A percentile compares a stretch with the other conserved stretches of the same genome.
These are phyloP conservation scores for Wickerhamomyces alni DNA, from an alignment of 805 yeast species.

Conservation along the genomic window DNA sequence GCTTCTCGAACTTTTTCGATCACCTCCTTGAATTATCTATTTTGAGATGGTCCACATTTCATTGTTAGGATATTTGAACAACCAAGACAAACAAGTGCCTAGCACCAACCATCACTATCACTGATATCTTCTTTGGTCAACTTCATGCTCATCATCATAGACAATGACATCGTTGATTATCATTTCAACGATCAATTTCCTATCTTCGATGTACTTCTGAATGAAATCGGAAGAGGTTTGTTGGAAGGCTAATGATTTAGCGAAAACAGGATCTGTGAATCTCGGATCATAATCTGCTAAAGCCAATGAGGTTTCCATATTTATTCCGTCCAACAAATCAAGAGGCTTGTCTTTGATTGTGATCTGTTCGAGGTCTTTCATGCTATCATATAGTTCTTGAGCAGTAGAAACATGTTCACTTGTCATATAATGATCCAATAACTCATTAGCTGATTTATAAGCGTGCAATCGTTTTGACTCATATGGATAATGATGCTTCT, in stretches of 20 bases:
- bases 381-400: not conserved
- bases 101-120: too few relatives aligned
- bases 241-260: not conserved
- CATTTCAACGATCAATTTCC: not conserved
- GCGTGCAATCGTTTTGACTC: not conserved
- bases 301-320: not conserved
- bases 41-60: too few relatives aligned
- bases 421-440: not conserved
- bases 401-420: not conserved
- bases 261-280: constrained; percentile 5
- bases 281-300: constrained; percentile 7
- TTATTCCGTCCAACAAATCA: not conserved
- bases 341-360: not conserved
- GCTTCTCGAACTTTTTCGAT: too few relatives aligned
- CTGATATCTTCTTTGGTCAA: too few relatives aligned
- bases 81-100: too few relatives aligned
- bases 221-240: constrained; percentile 1
- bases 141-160: too few relatives aligned
- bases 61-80: too few relatives aligned
- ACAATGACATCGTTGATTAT: not conserved
- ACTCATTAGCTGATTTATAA: not conserved
- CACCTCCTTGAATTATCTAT: too few relatives aligned
- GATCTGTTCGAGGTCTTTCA: not conserved
- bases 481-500: constrained; percentile 1
- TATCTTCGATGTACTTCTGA: constrained; percentile 3